Evolutionary conservation across 176 grass and related monocot genomes (phyloP), one percentile per base, ranked within the genome.

Genomic region (Aegilops umbellulata): DNA sequence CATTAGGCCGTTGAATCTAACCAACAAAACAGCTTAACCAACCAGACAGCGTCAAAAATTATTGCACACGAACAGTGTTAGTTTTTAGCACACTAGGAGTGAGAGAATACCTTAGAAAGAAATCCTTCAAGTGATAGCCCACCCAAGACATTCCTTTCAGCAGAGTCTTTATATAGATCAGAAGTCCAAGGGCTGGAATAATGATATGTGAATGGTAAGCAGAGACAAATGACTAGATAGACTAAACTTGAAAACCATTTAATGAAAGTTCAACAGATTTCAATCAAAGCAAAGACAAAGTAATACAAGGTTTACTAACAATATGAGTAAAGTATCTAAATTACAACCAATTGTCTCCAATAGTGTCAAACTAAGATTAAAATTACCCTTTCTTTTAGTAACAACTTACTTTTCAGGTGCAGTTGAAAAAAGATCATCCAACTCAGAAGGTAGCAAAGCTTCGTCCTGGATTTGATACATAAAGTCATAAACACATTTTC

Each of bases 351-450:
- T 65, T 77, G 47, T 35, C 19, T 35, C 4, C 3, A 77, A 63
- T 4, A 23, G 24, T 11, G 16, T 67, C 34, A 80, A 86, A 20
- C 15, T 5, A 72, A 75, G 32, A 24, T 60, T 29, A 74, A 69
- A 71, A 80, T 23, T 3, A 64, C n/a, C 65, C 1, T 24, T 78
- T 46, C 4, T 27, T 46, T 26, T 68, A 57, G 62, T 88, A 17
- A 36, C 12, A 17, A 26, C 26, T 80, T 90, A 99, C 97, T 91
- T 96, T 86, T 99, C 94, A 65, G 97, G 97, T 17, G 92, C 91
- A 20, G 97, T 99, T 44, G 92, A 96, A 60, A 99, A 99, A 31
- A 99, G 94, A 91, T 94, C 97, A 17, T 99, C 97, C 84, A 96
- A 83, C 84, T 99, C 97, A 84, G 84, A 86, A 88, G 88, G 97